Evolutionary conservation across 176 grass and related monocot genomes (phyloP), one percentile per base, ranked within the genome.

Genomic region (Cenchrus americanus): DNA sequence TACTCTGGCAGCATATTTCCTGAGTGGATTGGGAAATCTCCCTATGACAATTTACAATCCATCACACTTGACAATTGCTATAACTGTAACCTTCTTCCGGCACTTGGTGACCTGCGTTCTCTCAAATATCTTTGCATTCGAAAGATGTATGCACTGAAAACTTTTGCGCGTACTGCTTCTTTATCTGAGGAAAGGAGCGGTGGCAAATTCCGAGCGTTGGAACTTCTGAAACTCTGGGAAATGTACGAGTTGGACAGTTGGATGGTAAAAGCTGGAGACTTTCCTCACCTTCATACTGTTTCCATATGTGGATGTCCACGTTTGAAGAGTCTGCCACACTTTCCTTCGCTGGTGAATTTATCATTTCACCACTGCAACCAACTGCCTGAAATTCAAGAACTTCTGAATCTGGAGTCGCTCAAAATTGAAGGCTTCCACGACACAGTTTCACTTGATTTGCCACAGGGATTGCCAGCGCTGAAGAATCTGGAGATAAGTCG

Each of bases 161-260:
- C 21, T 75, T 68, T 89, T 54, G 76, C 32, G 9, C 17, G 22
- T 32, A 30, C 60, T 22, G 41, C 60, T 65, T 44, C 76, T 72
- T 76, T 54, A 22, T 40, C 27, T 32, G 30, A 21, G 47, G 75
- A 22, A 58, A 72, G 3, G 0, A 57, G 49, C 32, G 40, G 8
- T 22, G 10, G 21, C 19, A 66, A 17, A 61, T 89, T 80, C 23
- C 76, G 57, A 24, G 80, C 82, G 7, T 62, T 89, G n/a, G 54
- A 74, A 44, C 30, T 27, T 60, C 48, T 79, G 78, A 86, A 42
- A 71, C 46, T 90, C 37, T 83, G 83, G 78, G 83, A 78, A 37
- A 82, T 90, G 78, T 86, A 90, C 59, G 83, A 78, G 41, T 73
- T 76, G 88, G 78, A 76, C 12, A 53, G 76, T 7, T 86, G 83